Percentiles rank a stretch among this genome's conserved stretches.
Evolutionary conservation across 495 filamentous ascomycete genomes (phyloP).

Genomic region (Podospora pseudocomata): DNA sequence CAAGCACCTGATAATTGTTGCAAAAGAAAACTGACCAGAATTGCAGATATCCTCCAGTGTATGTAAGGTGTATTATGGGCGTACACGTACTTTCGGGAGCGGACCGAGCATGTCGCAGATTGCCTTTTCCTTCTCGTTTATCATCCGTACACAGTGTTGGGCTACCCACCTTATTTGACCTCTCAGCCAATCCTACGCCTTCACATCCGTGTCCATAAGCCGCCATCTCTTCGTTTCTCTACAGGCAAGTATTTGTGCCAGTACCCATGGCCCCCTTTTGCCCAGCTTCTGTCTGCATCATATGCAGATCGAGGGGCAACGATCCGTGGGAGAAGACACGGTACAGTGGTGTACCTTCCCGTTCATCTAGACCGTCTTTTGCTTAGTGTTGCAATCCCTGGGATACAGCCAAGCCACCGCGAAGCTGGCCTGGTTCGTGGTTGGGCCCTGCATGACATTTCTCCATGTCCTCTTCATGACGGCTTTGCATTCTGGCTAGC

Average conservation of each 20-base stretch:
- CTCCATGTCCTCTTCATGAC: conserved; percentile 1
- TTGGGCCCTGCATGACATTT: conserved; percentile 3
- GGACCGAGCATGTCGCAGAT: neutral
- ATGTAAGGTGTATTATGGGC: no score
- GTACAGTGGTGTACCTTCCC: neutral
- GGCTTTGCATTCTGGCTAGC: conserved; percentile 4
- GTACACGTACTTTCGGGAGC: neutral
- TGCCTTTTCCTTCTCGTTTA: neutral
- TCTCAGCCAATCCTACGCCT: neutral
- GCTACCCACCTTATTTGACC: neutral
- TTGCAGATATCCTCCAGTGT: no score
- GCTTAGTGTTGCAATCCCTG: neutral
- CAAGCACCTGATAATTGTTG: neutral
- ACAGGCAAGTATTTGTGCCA: neutral
- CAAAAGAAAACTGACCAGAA: neutral
- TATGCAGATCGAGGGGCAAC: neutral
- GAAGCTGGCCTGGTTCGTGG: neutral
- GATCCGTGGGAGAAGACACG: neutral
- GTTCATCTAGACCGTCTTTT: conserved; percentile 1
- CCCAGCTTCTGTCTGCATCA: neutral
- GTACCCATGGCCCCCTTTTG: neutral
- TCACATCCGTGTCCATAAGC: neutral
- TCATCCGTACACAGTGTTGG: conserved; percentile 1
- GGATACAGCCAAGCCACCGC: neutral
- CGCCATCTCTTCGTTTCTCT: neutral